These are phyloP conservation scores for Aureobasidium namibiae DNA, from an alignment of 2,329 filamentous ascomycete species.

Conservation along the genomic window DNA sequence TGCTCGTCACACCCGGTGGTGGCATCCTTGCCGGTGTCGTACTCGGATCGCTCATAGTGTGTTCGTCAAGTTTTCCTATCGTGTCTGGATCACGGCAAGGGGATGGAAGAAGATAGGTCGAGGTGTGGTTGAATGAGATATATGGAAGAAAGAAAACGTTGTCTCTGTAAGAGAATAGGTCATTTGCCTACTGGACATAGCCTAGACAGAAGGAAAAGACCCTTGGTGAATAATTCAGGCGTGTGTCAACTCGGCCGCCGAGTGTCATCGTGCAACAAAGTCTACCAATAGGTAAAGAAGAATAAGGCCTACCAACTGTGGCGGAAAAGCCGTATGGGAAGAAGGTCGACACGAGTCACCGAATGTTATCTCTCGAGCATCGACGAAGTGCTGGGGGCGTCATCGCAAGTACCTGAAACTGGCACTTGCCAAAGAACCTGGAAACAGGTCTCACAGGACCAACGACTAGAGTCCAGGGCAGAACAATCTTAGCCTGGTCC, in stretches of 20 bases:
- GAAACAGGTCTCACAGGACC: not conserved
- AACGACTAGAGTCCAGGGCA: not conserved
- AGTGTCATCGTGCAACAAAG: constrained; percentile 2
- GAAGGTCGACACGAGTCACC: not conserved
- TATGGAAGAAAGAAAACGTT: not conserved
- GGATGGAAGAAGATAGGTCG: not conserved
- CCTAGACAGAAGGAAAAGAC: not conserved
- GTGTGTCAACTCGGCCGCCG: not conserved
- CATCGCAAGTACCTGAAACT: not conserved
- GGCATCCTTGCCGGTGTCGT: not conserved
- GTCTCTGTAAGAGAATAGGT: not conserved
- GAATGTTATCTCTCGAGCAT: not conserved
- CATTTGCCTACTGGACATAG: not conserved
- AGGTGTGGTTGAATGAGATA: not conserved
- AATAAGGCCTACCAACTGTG: not conserved
- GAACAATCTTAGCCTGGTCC: not conserved
- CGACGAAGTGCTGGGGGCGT: not conserved
- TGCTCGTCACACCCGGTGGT: constrained; percentile 2
- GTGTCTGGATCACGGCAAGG: not conserved
- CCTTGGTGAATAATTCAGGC: not conserved
- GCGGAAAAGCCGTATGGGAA: not conserved
- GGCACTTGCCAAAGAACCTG: not conserved
- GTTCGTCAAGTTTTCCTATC: not conserved
- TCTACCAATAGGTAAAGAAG: not conserved
- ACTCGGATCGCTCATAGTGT: not conserved